Percentiles rank a stretch among this genome's conserved stretches.
Evolutionary conservation across 768 basidiomycete genomes (phyloP).

Genomic region (Mycena filopes): DNA sequence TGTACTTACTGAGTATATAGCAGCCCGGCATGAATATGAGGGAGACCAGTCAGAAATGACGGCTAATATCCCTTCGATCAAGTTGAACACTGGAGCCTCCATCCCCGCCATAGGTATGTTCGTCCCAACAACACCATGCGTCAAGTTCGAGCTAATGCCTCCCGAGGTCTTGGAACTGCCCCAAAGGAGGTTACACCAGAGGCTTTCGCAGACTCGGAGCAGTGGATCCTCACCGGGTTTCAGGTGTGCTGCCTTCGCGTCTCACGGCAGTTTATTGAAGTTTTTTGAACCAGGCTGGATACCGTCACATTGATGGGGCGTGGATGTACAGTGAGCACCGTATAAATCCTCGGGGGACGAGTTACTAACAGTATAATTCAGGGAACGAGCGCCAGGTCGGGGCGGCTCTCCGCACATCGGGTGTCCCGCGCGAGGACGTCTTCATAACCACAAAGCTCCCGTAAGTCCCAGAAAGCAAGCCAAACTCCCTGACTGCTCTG

Average conservation of each 20-base stretch:
- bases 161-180: conserved; percentile 1
- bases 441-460: conserved; percentile 63
- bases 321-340: conserved; percentile 41
- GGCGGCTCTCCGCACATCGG: conserved; percentile 56
- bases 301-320: conserved; percentile 55
- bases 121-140: no score
- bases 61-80: not conserved
- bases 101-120: conserved; percentile 3
- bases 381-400: conserved; percentile 56
- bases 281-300: conserved; percentile 45
- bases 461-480: conserved; percentile 48
- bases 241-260: conserved; percentile 41
- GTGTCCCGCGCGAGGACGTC: conserved; percentile 58
- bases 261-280: not conserved
- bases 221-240: conserved; percentile 54
- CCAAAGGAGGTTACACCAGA: not conserved
- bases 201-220: not conserved
- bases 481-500: conserved; percentile 44
- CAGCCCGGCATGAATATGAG: no score
- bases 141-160: not conserved
- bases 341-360: no score
- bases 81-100: not conserved
- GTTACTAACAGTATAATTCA: no score
- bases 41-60: no score
- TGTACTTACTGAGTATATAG: no score